Conservation (phyloP, 2,329 filamentous ascomycete species). For the Stylonectria norvegica region DNA sequence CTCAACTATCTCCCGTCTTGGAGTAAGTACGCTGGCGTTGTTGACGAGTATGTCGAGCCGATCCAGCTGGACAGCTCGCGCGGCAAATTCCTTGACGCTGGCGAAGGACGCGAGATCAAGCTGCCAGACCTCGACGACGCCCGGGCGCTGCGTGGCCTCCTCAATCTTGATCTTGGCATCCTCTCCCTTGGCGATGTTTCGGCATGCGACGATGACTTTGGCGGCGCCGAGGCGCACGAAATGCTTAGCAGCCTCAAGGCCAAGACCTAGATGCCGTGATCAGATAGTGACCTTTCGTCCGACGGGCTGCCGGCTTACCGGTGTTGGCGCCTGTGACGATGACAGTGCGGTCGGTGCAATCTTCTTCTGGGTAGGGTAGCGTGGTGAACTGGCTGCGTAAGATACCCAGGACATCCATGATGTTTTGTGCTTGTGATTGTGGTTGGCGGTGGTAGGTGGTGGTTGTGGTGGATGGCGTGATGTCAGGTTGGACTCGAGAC, state of each 20-base stretch:
- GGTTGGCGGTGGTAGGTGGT: too few species aligned
- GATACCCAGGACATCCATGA: slow-evolving; percentile 9
- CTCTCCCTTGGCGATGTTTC: slow-evolving; percentile 38
- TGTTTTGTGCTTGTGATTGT: too few species aligned
- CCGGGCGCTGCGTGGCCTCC: slow-evolving; percentile 20
- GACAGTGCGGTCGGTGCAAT: slow-evolving; percentile 35
- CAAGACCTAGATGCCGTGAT: slow-evolving; percentile 31
- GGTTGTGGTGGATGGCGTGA: too few species aligned
- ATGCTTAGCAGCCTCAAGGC: slow-evolving; percentile 41
- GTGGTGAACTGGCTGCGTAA: slow-evolving; percentile 20
- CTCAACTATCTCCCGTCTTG: slow-evolving; percentile 26
- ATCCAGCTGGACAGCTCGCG: slow-evolving; percentile 28
- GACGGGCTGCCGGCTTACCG: slow-evolving; percentile 12
- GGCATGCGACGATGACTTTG: slow-evolving; percentile 42
- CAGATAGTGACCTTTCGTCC: background rate
- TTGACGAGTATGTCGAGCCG: slow-evolving; percentile 42
- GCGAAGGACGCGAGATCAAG: slow-evolving; percentile 42
- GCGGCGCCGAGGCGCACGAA: slow-evolving; percentile 37
- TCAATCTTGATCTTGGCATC: slow-evolving; percentile 38
- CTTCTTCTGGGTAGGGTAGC: slow-evolving; percentile 30
- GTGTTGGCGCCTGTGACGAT: slow-evolving; percentile 44
- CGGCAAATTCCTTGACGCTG: slow-evolving; percentile 35
- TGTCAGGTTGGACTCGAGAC: too few species aligned
- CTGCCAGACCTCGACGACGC: slow-evolving; percentile 41
- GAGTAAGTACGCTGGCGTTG: slow-evolving; percentile 34